A percentile compares a stretch with the other conserved stretches of the same genome.
These are phyloP conservation scores for Phanerodontia chrysosporium DNA, from an alignment of 768 basidiomycete genomes.

Conservation along the genomic window DNA sequence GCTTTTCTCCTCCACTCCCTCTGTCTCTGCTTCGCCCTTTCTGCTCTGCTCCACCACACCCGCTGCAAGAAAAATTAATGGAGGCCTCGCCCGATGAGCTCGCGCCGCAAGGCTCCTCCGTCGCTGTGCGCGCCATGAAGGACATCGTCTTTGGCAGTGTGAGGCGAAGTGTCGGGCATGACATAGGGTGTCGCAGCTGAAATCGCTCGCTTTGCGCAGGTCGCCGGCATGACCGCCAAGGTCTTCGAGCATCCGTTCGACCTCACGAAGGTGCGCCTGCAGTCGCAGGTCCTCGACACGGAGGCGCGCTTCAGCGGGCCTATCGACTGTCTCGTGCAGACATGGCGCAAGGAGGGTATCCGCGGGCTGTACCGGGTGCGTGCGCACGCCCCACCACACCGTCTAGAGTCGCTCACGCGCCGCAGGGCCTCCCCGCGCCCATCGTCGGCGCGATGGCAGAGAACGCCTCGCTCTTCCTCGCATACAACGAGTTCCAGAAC, in stretches of 20 bases:
- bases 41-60: too few species aligned
- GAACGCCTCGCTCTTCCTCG: constrained; percentile 83
- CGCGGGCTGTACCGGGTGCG: constrained; percentile 84
- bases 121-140: constrained; percentile 22
- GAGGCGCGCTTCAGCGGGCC: constrained; percentile 77
- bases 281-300: constrained; percentile 80
- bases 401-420: neutral
- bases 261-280: constrained; percentile 90
- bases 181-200: too few species aligned
- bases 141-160: constrained; percentile 27
- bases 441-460: constrained; percentile 90
- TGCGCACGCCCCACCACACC: constrained; percentile 7
- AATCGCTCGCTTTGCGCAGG: constrained; percentile 33
- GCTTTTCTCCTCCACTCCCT: neutral
- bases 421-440: constrained; percentile 81
- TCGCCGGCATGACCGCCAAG: constrained; percentile 85
- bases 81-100: constrained; percentile 19
- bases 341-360: constrained; percentile 77
- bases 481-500: constrained; percentile 76
- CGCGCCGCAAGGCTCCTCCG: constrained; percentile 11
- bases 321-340: constrained; percentile 79
- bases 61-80: constrained; percentile 12
- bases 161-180: neutral
- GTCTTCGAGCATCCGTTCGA: constrained; percentile 95
- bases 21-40: neutral